Evolutionary conservation across 768 basidiomycete genomes (phyloP).

Genomic region (Leccinum subtestaceum): DNA sequence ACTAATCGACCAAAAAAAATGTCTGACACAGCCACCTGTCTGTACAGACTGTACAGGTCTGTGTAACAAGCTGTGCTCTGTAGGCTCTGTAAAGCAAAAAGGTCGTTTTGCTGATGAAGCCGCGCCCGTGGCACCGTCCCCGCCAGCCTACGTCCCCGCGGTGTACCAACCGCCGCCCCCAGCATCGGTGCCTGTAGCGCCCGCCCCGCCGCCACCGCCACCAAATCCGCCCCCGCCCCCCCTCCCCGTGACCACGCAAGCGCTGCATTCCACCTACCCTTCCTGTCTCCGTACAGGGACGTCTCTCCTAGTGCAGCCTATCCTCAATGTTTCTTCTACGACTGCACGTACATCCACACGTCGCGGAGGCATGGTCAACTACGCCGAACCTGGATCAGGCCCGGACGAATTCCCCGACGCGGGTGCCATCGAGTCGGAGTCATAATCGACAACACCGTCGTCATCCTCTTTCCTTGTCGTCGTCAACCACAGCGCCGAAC

Average conservation of each 20-base stretch:
- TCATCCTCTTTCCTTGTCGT: too few species aligned
- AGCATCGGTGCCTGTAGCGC: conserved; percentile 27
- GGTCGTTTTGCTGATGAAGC: too few species aligned
- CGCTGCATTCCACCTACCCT: conserved; percentile 76
- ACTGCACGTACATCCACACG: conserved; percentile 49
- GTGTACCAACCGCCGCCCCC: conserved; percentile 37
- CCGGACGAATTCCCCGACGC: conserved; percentile 79
- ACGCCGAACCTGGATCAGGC: conserved; percentile 83
- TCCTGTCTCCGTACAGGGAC: conserved; percentile 89
- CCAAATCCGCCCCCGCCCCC: conserved; percentile 25
- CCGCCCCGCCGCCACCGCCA: conserved; percentile 30
- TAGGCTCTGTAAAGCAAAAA: too few species aligned
- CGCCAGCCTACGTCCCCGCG: conserved; percentile 36
- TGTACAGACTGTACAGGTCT: too few species aligned
- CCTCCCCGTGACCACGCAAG: conserved; percentile 48
- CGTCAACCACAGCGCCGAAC: too few species aligned
- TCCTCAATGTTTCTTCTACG: conserved; percentile 45
- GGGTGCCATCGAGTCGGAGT: conserved; percentile 80
- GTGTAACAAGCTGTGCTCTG: too few species aligned
- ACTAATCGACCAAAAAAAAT: too few species aligned
- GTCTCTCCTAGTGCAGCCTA: conserved; percentile 88
- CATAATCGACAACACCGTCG: too few species aligned
- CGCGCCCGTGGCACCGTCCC: conserved; percentile 38
- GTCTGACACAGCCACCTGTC: too few species aligned
- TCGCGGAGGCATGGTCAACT: conserved; percentile 75